These are phyloP conservation scores for Clausena lansium DNA, from an alignment of 345 rosid genomes.

Conservation along the genomic window DNA sequence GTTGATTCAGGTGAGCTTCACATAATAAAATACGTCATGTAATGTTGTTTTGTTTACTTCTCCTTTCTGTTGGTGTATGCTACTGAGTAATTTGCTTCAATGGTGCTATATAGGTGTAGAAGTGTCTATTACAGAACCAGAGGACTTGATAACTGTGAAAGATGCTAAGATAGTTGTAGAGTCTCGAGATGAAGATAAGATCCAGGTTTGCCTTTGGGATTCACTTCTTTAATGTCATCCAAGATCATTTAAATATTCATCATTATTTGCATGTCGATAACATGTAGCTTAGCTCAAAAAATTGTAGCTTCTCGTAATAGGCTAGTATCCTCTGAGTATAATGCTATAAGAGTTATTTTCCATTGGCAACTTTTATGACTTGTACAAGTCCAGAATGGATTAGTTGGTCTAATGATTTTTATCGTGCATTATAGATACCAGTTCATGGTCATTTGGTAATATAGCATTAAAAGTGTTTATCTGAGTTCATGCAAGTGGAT, in stretches of 20 bases:
- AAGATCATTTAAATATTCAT: neutral
- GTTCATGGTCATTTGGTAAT: neutral
- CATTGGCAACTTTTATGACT: neutral
- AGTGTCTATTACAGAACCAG: slow-evolving; percentile 45
- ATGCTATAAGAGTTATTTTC: neutral
- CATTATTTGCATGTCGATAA: neutral
- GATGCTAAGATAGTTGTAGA: slow-evolving; percentile 49
- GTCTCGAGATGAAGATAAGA: slow-evolving; percentile 42
- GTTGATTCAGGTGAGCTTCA: slow-evolving; percentile 42
- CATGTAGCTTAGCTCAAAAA: neutral
- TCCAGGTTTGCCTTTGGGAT: slow-evolving; percentile 38
- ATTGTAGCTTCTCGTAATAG: neutral
- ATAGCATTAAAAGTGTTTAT: neutral
- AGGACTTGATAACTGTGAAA: slow-evolving; percentile 40
- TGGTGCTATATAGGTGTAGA: slow-evolving; percentile 38
- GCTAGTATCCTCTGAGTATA: neutral
- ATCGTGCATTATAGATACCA: neutral
- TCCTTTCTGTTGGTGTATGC: neutral
- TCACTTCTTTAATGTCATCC: neutral
- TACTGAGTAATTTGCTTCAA: neutral
- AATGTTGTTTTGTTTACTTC: neutral
- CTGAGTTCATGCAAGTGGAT: slow-evolving; percentile 1
- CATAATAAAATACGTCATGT: neutral
- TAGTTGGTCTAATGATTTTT: neutral
- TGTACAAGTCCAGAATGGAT: neutral